Conservation (phyloP, 139 green algal species). For the Picochlorum sp. region DNA sequence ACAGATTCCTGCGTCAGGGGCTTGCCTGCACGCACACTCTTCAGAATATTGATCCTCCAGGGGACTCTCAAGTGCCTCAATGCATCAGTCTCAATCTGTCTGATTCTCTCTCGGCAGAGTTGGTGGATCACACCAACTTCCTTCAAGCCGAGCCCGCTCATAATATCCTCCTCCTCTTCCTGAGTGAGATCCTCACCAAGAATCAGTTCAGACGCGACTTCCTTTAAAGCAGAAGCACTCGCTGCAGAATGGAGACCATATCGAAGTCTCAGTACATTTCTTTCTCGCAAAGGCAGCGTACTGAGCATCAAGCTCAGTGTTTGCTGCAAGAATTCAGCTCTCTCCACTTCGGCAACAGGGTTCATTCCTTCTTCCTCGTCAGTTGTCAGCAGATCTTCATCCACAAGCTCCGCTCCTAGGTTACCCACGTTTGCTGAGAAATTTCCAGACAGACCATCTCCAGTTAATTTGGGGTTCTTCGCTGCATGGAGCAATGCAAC, state of each 20-base stretch:
- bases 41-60: constrained; percentile 5
- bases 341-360: constrained; percentile 1
- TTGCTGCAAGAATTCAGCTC: constrained; percentile 14
- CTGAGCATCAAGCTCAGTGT: constrained; percentile 46
- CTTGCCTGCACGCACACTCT: constrained; percentile 8
- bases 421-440: not conserved
- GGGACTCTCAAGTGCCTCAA: constrained; percentile 49
- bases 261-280: constrained; percentile 63
- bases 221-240: constrained; percentile 29
- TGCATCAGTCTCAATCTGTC: constrained; percentile 79
- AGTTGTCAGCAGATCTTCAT: constrained; percentile 12
- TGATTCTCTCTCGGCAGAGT: constrained; percentile 70
- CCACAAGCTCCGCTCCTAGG: not conserved
- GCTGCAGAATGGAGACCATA: constrained; percentile 70
- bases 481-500: constrained; percentile 14
- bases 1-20: not conserved
- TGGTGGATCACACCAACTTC: constrained; percentile 23
- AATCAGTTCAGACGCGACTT: not conserved
- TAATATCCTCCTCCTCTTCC: not conserved
- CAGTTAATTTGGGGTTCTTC: not conserved
- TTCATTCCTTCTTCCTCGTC: constrained; percentile 21
- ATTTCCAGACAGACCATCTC: not conserved
- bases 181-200: not conserved
- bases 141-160: constrained; percentile 11
- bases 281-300: constrained; percentile 55